Conservation (phyloP, 2,329 filamentous ascomycete species). For the Pseudogymnoascus sp. region DNA sequence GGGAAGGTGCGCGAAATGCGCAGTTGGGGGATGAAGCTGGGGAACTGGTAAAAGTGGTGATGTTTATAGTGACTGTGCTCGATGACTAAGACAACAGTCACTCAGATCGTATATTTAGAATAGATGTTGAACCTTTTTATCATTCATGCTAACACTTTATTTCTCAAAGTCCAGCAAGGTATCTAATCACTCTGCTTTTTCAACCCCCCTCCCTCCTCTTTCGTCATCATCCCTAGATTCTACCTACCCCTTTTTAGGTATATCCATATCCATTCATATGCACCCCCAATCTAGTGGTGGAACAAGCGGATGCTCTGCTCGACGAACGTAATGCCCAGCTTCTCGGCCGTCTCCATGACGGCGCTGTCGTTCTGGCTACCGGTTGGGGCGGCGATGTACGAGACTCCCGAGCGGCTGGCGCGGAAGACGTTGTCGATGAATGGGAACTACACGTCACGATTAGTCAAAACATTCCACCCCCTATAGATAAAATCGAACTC, state of each 20-base stretch:
- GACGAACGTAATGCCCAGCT: slow-evolving; percentile 86
- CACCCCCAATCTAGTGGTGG: slow-evolving; percentile 61
- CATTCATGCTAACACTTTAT: slow-evolving; percentile 5
- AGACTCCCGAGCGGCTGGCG: slow-evolving; percentile 77
- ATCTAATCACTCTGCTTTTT: not conserved
- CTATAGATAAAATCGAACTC: no score
- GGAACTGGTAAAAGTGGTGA: not conserved
- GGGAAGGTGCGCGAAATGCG: not conserved
- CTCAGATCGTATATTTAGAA: not conserved
- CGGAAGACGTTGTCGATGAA: slow-evolving; percentile 98
- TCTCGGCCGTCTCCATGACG: slow-evolving; percentile 84
- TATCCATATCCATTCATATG: not conserved
- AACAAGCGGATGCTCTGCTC: slow-evolving; percentile 92
- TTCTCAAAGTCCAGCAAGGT: not conserved
- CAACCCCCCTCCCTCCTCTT: not conserved
- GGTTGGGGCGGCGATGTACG: slow-evolving; percentile 89
- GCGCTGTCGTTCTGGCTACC: slow-evolving; percentile 80
- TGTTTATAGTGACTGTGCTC: not conserved
- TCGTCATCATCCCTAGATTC: not conserved
- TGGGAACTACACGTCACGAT: slow-evolving; percentile 67
- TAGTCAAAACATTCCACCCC: no score
- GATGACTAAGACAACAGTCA: not conserved
- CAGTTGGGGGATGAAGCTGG: not conserved
- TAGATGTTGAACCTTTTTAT: not conserved
- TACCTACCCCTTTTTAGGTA: not conserved